Evolutionary conservation across 108 stramenopile species (phyloP).

Genomic region (Nitzschia sp.): DNA sequence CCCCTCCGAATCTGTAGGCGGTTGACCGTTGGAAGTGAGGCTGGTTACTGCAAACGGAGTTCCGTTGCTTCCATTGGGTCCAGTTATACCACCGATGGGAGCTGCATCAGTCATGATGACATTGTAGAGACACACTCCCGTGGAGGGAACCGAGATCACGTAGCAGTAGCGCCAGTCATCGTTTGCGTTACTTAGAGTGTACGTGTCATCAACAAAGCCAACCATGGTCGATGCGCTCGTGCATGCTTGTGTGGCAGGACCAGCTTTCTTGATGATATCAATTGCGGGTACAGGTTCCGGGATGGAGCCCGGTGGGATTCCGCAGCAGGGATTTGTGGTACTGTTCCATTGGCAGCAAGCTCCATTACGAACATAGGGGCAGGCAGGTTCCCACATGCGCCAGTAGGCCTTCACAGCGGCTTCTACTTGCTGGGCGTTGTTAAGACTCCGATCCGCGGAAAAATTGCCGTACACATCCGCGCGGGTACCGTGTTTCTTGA

Average conservation of each 20-base stretch:
- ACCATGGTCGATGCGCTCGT: neutral
- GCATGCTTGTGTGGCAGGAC: neutral
- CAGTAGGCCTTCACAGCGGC: conserved; percentile 13
- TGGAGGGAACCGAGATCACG: neutral
- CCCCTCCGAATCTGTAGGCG: too few species aligned
- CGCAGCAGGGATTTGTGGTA: conserved; percentile 2
- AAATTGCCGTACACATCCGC: neutral
- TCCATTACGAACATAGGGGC: conserved; percentile 2
- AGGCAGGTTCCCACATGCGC: conserved; percentile 9
- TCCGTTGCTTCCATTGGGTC: neutral
- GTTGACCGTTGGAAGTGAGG: neutral
- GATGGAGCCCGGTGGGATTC: neutral
- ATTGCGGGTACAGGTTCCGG: neutral
- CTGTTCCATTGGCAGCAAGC: neutral
- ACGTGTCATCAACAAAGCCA: neutral
- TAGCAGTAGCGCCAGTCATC: neutral
- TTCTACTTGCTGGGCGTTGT: neutral
- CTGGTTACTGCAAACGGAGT: neutral
- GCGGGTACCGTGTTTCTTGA: conserved; percentile 12
- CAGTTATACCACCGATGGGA: neutral
- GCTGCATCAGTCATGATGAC: neutral
- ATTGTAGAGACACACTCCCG: neutral
- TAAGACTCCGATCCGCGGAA: neutral
- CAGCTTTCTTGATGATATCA: neutral
- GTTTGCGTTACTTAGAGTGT: neutral